These are phyloP conservation scores for Saccharata proteae DNA, from an alignment of 2,329 filamentous ascomycete genomes.

Conservation along the genomic window DNA sequence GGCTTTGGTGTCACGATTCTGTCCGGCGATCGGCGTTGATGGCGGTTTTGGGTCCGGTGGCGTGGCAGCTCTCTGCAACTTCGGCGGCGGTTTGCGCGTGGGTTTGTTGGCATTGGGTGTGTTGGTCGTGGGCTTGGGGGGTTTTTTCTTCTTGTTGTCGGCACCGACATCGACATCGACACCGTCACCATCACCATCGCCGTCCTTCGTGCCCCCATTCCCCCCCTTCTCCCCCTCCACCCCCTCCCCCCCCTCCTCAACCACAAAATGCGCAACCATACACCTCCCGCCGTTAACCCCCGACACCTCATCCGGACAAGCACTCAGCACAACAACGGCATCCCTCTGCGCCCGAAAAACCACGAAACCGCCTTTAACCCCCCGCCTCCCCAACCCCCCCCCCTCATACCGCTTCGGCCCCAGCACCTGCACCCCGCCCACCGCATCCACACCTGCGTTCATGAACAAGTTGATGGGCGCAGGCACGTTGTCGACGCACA, in stretches of 20 bases:
- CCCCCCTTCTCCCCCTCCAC: neutral
- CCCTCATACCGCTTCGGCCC: conserved; percentile 14
- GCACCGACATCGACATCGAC: neutral
- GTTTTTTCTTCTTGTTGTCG: too few species aligned
- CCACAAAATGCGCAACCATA: conserved; percentile 28
- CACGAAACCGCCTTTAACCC: conserved; percentile 23
- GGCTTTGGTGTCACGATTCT: too few species aligned
- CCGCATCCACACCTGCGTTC: conserved; percentile 16
- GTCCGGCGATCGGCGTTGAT: too few species aligned
- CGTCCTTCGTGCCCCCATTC: conserved; percentile 9
- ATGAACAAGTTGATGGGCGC: conserved; percentile 35
- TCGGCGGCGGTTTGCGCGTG: too few species aligned
- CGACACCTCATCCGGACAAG: conserved; percentile 26
- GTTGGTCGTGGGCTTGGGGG: too few species aligned
- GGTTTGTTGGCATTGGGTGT: conserved; percentile 6
- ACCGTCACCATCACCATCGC: conserved; percentile 3
- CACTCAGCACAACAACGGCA: conserved; percentile 24
- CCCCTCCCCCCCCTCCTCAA: conserved; percentile 20
- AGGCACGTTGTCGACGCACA: conserved; percentile 35
- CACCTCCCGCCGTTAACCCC: conserved; percentile 23
- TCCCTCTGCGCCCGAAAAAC: conserved; percentile 24
- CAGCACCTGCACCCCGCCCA: conserved; percentile 14
- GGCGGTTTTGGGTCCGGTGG: too few species aligned
- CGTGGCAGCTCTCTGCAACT: too few species aligned
- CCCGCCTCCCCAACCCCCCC: conserved; percentile 5